phyloP scores from a whole-genome alignment of 176 grass and related monocot species.

The sorghum (Sorghum bicolor) region DNA sequence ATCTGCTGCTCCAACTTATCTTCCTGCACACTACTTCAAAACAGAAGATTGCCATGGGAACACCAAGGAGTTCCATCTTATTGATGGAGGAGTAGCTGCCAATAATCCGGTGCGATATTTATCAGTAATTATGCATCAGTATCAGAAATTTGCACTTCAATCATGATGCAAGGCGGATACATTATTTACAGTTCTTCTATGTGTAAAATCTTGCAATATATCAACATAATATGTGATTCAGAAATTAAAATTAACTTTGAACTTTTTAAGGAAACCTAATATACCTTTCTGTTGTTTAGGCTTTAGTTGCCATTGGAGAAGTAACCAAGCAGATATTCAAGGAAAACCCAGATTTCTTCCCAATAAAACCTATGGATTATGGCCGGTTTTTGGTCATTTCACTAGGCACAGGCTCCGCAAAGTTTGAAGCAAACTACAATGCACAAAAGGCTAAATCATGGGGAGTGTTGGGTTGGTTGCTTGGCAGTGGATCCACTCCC shows the following conservation, averaged over 20 bases:
- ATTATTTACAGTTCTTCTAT: background rate
- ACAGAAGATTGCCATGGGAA: constrained; percentile 54
- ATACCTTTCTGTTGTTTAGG: constrained; percentile 43
- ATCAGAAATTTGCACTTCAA: background rate
- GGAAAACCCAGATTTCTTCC: constrained; percentile 84
- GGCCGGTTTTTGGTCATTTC: constrained; percentile 73
- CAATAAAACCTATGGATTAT: constrained; percentile 83
- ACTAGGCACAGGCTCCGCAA: constrained; percentile 73
- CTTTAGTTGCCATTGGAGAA: constrained; percentile 75
- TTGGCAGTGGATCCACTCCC: constrained; percentile 66
- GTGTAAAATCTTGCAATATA: background rate
- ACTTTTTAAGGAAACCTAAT: constrained; percentile 11
- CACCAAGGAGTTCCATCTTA: constrained; percentile 76
- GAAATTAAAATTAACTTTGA: background rate
- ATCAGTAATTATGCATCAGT: constrained; percentile 14
- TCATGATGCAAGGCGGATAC: constrained; percentile 1
- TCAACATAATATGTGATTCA: constrained; percentile 24
- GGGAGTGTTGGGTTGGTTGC: constrained; percentile 72
- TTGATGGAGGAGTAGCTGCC: constrained; percentile 80
- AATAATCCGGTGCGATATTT: constrained; percentile 70
- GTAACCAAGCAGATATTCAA: constrained; percentile 78
- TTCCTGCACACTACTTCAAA: constrained; percentile 74
- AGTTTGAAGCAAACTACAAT: constrained; percentile 52
- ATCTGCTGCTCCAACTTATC: constrained; percentile 80
- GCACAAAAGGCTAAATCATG: constrained; percentile 62